Base-by-base conservation (phyloP, 2,329 filamentous ascomycete species). In the Pezicula neosporulosa region DNA sequence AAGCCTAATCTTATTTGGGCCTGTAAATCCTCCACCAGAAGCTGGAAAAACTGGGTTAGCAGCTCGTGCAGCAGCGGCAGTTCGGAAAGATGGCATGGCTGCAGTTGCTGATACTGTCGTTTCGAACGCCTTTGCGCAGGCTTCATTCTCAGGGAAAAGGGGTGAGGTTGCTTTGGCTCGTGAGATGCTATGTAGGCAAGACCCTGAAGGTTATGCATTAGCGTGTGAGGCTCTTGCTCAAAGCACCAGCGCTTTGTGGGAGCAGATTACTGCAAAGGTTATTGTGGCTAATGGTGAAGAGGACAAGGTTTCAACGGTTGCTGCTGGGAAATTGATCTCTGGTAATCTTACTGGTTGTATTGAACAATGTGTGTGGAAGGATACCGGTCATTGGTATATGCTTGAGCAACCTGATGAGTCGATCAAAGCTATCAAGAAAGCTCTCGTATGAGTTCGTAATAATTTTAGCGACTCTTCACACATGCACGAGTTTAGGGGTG, bases 1-100 rank as follows among this genome's bases (percentile, higher is more conserved):
- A 12, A 57, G 63, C 12, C 60, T 68, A 47, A 51, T 58, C 15
- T 58, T 67, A 9, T 56, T 69, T 19, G 66, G 65, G 5, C 36
- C 60, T 15, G 63, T 43, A 6, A 43, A 43, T 15, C n/a, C 41
- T 15, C 41, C 41, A 19, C 41, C 41, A 7, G 15, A 43, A 21
- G 15, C 15, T 16, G 41, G 41, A 3, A 18, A 43, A 43, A 21
- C 13, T 24, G 41, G 41, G 13, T 13, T 21, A 19, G 19, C 12
- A 19, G 41, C 41, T 13, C 41, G 41, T 24, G 41, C 3, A 13
- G 21, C 3, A 13, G 21, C n/a, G 15, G 41, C 41, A 5, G 41
- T 43, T 19, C 41, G 41, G 12, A 24, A n/a, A 13, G 41, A 19
- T 43, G 41, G 41, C 6, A 43, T 43, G 41, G 41, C 15, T 19